Evolutionary conservation across 2,329 filamentous ascomycete species (phyloP), one percentile per base, ranked within the genome.

Genomic region (Hawksworthiomyces lignivorus): DNA sequence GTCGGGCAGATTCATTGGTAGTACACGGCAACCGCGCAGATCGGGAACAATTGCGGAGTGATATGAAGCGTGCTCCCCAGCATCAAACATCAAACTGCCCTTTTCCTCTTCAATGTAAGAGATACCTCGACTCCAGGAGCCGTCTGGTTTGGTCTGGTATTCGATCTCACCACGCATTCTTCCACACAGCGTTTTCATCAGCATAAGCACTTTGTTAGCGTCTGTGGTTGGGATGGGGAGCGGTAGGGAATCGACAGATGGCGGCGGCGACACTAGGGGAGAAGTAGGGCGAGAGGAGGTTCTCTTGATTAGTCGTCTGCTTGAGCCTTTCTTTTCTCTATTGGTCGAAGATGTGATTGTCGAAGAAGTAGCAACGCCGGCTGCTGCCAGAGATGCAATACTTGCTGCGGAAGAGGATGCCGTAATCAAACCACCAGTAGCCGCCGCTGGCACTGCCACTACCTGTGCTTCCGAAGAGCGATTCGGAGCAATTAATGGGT

Each of bases 161-260:
- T 86, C 81, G 22, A 88, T 70, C 50, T 82, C 79, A 43, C 86
- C 86, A 53, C 80, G 80, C 85, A 90, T 92, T 50, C 80, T 75
- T 21, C 87, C 86, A 54, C 82, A 84, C 7, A 87, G 66, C 19
- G 74, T 80, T 58, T 81, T 85, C 84, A 92, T 90, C 46, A 92
- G 63, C 52, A 78, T 70, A 41, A 88, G 65, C 20, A 90, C 73
- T 55, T 79, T 84, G 52, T 82, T 82, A 29, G 82, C 78, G 60
- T 88, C 82, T 17, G 75, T 72, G 4, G 79, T 80, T 27, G 74
- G 72, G 36, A 82, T 66, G 4, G 79, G 77, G 19, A 73, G 59
- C 3, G 73, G 70, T 3, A 82, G 58, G 5, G 76, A 78, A 56
- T 82, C 77, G 45, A 80, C 68, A 5, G 72, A 76, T 2, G 75